phyloP scores from a whole-genome alignment of 2,329 filamentous ascomycete genomes.

The Aspergillus fijiensis region DNA sequence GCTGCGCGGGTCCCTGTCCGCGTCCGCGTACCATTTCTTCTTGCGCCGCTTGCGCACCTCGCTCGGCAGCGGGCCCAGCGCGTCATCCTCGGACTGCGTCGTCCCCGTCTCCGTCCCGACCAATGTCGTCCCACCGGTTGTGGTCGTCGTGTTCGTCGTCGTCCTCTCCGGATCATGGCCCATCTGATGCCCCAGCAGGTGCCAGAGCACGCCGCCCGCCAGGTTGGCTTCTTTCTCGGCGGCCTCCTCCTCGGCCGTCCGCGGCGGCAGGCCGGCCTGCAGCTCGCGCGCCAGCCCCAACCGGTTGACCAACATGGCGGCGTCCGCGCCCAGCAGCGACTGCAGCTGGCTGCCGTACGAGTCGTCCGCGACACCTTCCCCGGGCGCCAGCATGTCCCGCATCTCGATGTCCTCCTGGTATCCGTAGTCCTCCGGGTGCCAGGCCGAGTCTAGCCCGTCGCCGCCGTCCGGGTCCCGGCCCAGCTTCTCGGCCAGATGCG shows the following conservation, averaged over 20 bases:
- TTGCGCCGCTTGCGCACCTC: conserved; percentile 9
- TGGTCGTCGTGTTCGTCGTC: not conserved
- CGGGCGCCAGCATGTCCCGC: conserved; percentile 1
- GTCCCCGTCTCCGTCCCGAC: too few species aligned
- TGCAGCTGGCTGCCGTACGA: conserved; percentile 1
- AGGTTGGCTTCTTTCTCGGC: not conserved
- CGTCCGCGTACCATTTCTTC: conserved; percentile 15
- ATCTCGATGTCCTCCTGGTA: conserved; percentile 7
- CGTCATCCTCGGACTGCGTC: not conserved
- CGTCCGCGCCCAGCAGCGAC: not conserved
- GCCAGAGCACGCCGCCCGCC: conserved; percentile 3
- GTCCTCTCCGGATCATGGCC: not conserved
- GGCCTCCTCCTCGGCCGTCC: conserved; percentile 1
- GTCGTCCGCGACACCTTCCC: not conserved
- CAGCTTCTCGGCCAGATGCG: conserved; percentile 5
- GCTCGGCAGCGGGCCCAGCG: conserved; percentile 1
- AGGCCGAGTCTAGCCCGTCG: conserved; percentile 4
- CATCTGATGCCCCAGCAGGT: conserved; percentile 7
- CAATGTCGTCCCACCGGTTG: too few species aligned
- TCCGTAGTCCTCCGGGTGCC: conserved; percentile 7
- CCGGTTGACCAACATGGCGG: not conserved
- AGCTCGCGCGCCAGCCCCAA: not conserved
- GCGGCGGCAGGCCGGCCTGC: not conserved
- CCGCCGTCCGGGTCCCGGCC: conserved; percentile 6
- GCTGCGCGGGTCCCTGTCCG: conserved; percentile 29